These are phyloP conservation scores for Daedaleopsis nitida DNA, from an alignment of 768 basidiomycete species.

Conservation along the genomic window DNA sequence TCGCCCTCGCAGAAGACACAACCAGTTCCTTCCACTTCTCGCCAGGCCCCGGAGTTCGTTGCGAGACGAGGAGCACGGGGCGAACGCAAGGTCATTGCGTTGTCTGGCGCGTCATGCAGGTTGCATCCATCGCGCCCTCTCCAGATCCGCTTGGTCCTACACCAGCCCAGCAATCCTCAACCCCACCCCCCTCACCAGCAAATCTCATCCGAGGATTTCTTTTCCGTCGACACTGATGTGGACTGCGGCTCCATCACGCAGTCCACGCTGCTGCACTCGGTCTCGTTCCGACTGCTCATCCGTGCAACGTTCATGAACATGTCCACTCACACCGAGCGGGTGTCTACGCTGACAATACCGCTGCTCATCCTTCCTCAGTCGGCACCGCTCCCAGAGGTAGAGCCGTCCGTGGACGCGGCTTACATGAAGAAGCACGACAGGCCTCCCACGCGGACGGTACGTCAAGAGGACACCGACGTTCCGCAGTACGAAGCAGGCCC, in stretches of 20 bases:
- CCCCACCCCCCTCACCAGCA: constrained; percentile 6
- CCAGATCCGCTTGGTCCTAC: constrained; percentile 79
- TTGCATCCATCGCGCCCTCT: constrained; percentile 79
- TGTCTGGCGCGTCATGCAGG: constrained; percentile 90
- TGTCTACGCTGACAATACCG: constrained; percentile 67
- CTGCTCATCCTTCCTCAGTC: constrained; percentile 71
- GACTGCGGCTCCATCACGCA: constrained; percentile 81
- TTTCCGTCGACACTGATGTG: constrained; percentile 54
- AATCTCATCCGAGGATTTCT: constrained; percentile 29
- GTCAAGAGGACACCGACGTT: constrained; percentile 69
- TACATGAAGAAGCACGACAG: constrained; percentile 89
- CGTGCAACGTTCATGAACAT: constrained; percentile 79
- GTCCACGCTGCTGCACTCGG: constrained; percentile 78
- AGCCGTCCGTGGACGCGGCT: constrained; percentile 68
- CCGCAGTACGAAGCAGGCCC: constrained; percentile 80
- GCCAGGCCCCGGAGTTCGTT: constrained; percentile 12
- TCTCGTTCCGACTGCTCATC: constrained; percentile 75
- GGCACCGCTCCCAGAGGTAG: constrained; percentile 79
- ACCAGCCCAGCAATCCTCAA: constrained; percentile 33
- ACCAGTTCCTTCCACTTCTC: constrained; percentile 27
- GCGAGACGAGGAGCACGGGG: constrained; percentile 33
- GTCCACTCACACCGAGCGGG: constrained; percentile 64
- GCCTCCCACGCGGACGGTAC: constrained; percentile 70
- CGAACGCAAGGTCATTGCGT: constrained; percentile 59
- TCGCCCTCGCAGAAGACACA: constrained; percentile 24